Percentiles rank a stretch among this genome's conserved stretches.
Evolutionary conservation across 2,329 filamentous ascomycete species (phyloP).

Genomic region (Triangularia setosa): DNA sequence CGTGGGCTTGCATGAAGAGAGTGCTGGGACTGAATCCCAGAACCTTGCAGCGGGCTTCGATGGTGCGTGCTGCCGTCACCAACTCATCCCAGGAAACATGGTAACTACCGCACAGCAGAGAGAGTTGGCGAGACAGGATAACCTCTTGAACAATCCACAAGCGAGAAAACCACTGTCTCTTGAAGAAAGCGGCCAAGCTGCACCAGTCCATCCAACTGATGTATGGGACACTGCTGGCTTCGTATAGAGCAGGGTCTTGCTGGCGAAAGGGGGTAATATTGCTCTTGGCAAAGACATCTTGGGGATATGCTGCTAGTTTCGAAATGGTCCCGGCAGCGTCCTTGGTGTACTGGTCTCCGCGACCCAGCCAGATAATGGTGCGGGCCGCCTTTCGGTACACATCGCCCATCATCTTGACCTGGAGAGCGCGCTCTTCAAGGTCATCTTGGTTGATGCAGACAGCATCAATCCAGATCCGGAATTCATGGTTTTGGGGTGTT

Average conservation of each 20-base stretch:
- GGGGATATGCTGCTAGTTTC: conserved; percentile 7
- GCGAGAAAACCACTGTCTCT: conserved; percentile 17
- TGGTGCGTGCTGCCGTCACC: conserved; percentile 7
- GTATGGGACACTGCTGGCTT: conserved; percentile 1
- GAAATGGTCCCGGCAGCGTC: conserved; percentile 4
- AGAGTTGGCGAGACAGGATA: conserved; percentile 7
- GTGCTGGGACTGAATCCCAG: conserved; percentile 14
- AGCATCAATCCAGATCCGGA: conserved; percentile 10
- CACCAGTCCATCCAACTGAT: conserved; percentile 17
- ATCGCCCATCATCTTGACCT: conserved; percentile 17
- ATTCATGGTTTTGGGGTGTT: neutral
- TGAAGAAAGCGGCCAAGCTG: conserved; percentile 15
- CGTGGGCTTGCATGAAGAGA: conserved; percentile 13
- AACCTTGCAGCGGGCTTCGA: conserved; percentile 11
- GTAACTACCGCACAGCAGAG: conserved; percentile 9
- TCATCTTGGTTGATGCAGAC: conserved; percentile 11
- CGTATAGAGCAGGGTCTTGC: conserved; percentile 6
- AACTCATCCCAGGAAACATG: conserved; percentile 6
- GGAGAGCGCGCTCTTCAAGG: conserved; percentile 8
- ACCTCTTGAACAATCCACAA: conserved; percentile 17
- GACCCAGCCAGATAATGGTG: conserved; percentile 15
- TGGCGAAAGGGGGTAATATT: conserved; percentile 6
- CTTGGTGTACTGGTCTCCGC: conserved; percentile 8
- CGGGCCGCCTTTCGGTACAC: conserved; percentile 9
- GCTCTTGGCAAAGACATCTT: conserved; percentile 1